Conservation (phyloP, 2,329 filamentous ascomycete species). For the Alternaria tenuissima region DNA sequence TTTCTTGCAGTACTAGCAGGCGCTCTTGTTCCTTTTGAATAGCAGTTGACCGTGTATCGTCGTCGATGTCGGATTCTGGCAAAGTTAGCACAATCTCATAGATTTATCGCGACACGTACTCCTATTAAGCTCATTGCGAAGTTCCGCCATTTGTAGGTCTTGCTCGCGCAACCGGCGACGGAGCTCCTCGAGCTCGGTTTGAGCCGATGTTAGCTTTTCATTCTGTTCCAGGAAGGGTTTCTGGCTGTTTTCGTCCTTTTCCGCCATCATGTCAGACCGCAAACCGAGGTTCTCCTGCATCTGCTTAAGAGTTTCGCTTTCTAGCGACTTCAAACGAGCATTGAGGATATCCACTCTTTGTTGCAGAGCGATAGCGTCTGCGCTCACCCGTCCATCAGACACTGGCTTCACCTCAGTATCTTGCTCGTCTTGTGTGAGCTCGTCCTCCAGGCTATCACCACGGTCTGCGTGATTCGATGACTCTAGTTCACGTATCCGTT, state of each 20-base stretch:
- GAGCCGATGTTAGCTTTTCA: constrained; percentile 47
- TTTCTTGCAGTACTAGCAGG: constrained; percentile 45
- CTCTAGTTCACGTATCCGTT: constrained; percentile 54
- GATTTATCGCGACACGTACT: constrained; percentile 21
- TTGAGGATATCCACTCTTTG: constrained; percentile 52
- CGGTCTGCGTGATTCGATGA: constrained; percentile 39
- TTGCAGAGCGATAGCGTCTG: constrained; percentile 49
- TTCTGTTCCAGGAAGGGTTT: constrained; percentile 51
- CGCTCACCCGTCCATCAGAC: constrained; percentile 37
- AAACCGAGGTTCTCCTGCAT: constrained; percentile 53
- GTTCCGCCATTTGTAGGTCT: constrained; percentile 47
- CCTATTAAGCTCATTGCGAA: constrained; percentile 49
- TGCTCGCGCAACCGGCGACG: constrained; percentile 46
- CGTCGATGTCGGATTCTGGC: constrained; percentile 41
- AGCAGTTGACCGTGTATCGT: constrained; percentile 39
- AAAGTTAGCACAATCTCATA: constrained; percentile 4
- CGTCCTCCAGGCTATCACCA: constrained; percentile 51
- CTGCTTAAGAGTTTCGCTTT: constrained; percentile 53
- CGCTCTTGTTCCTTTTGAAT: constrained; percentile 48
- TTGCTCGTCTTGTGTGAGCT: constrained; percentile 50
- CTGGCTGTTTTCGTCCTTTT: constrained; percentile 47
- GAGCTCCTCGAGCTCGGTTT: constrained; percentile 47
- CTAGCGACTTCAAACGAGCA: constrained; percentile 47
- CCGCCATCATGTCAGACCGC: constrained; percentile 48
- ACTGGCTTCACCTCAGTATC: constrained; percentile 22